Evolutionary conservation across 2,329 filamentous ascomycete species (phyloP), one percentile per base, ranked within the genome.

Genomic region (Dactylellina leptospora): DNA sequence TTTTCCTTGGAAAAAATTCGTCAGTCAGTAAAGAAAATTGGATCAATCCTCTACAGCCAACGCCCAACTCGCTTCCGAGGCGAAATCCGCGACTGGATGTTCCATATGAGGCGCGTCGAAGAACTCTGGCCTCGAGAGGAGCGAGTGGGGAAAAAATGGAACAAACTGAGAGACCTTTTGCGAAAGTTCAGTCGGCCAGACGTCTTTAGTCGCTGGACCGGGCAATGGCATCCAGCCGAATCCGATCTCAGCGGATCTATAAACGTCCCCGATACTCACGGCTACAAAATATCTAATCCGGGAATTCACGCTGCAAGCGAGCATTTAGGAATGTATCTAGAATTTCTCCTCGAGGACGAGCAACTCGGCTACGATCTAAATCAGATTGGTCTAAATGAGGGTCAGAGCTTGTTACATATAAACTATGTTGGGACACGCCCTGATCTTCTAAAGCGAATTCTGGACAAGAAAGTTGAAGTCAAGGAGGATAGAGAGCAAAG

Each of bases 91-190:
- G 11, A 60, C 8, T 33, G 53, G 1, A 6, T 16, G 9, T 38
- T 38, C 27, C 36, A 69, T 23, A 38, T 69, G 45, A 2, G 9
- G 4, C 18, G 48, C n/a, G 27, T 48, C 20, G 13, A 9, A 16
- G n/a, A 2, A n/a, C 16, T 40, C 6, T 69, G 55, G 54, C 11
- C 18, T 6, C 8, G 11, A 5, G 20, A 28, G 6, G 48, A 59
- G 20, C 30, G 63, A 28, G 40, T 10, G 3, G 54, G 63, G 5
- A 23, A 22, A 9, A 69, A 60, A 54, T 69, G 63, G 63, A 48
- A 30, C 3, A 60, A 54, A 55, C 20, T 69, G 3, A 25, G 36
- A 36, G 18, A 20, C 13, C 44, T 69, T 27, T 9, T 69, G 9
- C 55, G 38, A 13, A 60, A 44, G 23, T n/a, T 69, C 23, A 60